A percentile compares a stretch with the other conserved stretches of the same genome.
These are phyloP conservation scores for Geosiphon pyriformis DNA, from an alignment of 192 early-diverging fungal genomes.

Conservation along the genomic window DNA sequence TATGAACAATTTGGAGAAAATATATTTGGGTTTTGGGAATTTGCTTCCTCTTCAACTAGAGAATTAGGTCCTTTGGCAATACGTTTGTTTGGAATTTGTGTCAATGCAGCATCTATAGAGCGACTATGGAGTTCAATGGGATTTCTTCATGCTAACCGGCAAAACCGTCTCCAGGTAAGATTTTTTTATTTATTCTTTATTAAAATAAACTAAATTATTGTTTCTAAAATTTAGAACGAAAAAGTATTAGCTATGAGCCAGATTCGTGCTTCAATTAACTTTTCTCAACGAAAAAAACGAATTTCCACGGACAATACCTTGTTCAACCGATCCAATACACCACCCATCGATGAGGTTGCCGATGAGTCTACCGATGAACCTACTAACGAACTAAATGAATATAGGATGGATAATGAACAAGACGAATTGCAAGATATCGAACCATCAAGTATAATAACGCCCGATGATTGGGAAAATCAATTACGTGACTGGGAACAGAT, in stretches of 20 bases:
- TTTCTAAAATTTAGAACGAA: slow-evolving; percentile 1
- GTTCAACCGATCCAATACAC: neutral
- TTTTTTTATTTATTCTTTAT: neutral
- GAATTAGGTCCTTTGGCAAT: slow-evolving; percentile 1
- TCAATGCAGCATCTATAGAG: slow-evolving; percentile 20
- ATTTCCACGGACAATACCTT: neutral
- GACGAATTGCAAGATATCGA: neutral
- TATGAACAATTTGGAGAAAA: slow-evolving; percentile 6
- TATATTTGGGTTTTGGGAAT: slow-evolving; percentile 2
- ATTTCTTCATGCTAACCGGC: neutral
- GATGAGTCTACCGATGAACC: neutral
- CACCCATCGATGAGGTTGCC: neutral
- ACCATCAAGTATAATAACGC: neutral
- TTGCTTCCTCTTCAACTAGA: neutral
- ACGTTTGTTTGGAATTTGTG: slow-evolving; percentile 16
- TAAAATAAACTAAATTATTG: neutral
- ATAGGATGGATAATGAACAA: neutral
- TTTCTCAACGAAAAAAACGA: neutral
- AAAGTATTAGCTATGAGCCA: neutral
- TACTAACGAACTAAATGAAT: neutral
- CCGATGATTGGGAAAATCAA: neutral
- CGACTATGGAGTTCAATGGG: neutral
- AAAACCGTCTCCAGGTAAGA: neutral
- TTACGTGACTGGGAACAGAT: slow-evolving; percentile 3
- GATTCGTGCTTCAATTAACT: neutral